Evolutionary conservation across 2,329 filamentous ascomycete genomes (phyloP).

Genomic region (Fusarium armeniacum): DNA sequence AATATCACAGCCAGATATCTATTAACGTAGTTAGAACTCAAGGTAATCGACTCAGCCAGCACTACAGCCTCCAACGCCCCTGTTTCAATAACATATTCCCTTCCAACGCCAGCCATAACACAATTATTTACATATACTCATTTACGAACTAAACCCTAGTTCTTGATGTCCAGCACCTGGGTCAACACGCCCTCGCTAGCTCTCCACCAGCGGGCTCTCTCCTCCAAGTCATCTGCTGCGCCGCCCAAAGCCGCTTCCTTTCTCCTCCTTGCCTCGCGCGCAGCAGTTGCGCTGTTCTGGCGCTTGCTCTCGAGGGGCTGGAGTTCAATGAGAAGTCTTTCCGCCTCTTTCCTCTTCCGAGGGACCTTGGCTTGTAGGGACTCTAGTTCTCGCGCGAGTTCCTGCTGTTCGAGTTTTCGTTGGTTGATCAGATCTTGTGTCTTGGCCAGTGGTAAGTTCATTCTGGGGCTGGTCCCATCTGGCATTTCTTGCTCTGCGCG

Average conservation of each 20-base stretch:
- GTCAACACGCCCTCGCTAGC: slow-evolving; percentile 75
- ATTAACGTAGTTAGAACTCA: neutral
- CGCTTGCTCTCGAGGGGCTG: slow-evolving; percentile 76
- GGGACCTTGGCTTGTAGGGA: slow-evolving; percentile 72
- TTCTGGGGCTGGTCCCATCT: slow-evolving; percentile 56
- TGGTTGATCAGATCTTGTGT: slow-evolving; percentile 68
- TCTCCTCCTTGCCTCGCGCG: slow-evolving; percentile 77
- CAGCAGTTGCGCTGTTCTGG: slow-evolving; percentile 74
- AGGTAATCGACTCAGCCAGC: neutral
- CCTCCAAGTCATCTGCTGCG: slow-evolving; percentile 80
- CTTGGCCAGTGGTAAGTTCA: slow-evolving; percentile 70
- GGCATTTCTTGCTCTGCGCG: slow-evolving; percentile 56
- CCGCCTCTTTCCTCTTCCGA: slow-evolving; percentile 75
- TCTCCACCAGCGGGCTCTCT: slow-evolving; percentile 80
- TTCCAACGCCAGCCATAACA: slow-evolving; percentile 33
- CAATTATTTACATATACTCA: neutral
- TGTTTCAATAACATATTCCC: slow-evolving; percentile 8
- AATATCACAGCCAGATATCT: neutral
- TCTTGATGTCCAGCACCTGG: slow-evolving; percentile 71
- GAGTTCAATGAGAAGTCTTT: slow-evolving; percentile 76
- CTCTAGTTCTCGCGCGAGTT: slow-evolving; percentile 74
- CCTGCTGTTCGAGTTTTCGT: slow-evolving; percentile 65
- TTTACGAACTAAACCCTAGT: slow-evolving; percentile 40
- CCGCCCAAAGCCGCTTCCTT: slow-evolving; percentile 76
- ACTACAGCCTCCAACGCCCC: slow-evolving; percentile 35